Base-by-base conservation (phyloP, 2,329 filamentous ascomycete species). In the Apiospora marii region DNA sequence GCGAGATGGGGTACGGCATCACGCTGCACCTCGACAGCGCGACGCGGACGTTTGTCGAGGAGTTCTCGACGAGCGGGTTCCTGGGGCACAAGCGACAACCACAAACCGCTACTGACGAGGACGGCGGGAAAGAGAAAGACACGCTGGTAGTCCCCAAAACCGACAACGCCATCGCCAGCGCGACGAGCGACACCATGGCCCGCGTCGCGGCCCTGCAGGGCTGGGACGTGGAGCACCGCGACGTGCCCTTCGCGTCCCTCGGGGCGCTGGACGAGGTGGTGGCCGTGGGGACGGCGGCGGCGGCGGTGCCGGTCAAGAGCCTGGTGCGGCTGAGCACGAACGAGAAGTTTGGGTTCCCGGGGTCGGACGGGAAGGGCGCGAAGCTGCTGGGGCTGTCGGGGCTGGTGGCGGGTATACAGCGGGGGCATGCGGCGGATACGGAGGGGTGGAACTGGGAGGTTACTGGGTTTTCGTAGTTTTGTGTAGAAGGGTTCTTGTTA, bases 1-100 rank as follows among this genome's bases (percentile, higher is more conserved):
- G 88, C 69, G 84, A 85, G 24, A 86, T 89, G 69, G 91, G 92
- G 1, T 93, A 86, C 77, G 90, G 89, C 0, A 92, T 93, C 72
- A 92, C 91, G 0, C 81, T 93, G 72, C 92, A 93, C 77, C 81
- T 93, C 68, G 92, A 93, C 80, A 91, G 89, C 77, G 87, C 88
- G 78, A 92, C 90, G 7, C 83, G 90, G 53, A 67, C 67, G 2
- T 3, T 58, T 8, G 24, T 73, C 7, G 72, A 72, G 53, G 70
- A 72, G 51, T 73, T 73, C 37, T 71, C 72, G 2, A 72, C 72
- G 19, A 71, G 70, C 58, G 72, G 72, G 6, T 73, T 73, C 67
- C 67, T 73, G 30, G 72, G 70, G 0, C 70, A 71, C 53, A 73
- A 67, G 70, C 46, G 27, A 24, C 27, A 30, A 4, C 27, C 2